Evolutionary conservation across 78 protist genomes (phyloP).

Genomic region (slime mould (Dictyostelium discoideum)): DNA sequence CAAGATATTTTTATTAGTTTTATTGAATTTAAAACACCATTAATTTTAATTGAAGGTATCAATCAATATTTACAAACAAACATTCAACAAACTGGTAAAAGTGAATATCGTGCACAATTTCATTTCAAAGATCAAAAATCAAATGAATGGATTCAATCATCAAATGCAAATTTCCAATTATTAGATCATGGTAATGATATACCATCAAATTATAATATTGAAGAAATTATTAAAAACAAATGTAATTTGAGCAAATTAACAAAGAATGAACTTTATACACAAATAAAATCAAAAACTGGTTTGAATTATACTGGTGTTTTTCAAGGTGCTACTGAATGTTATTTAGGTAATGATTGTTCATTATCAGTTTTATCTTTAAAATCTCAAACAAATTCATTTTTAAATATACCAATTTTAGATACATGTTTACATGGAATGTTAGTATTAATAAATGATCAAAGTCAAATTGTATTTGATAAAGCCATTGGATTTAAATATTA

Average conservation of each 20-base stretch:
- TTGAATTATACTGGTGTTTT: background rate
- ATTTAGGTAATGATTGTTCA: conserved; percentile 11
- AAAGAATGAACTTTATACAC: background rate
- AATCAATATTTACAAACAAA: conserved; percentile 2
- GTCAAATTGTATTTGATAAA: conserved; percentile 45
- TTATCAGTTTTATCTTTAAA: background rate
- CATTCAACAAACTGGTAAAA: background rate
- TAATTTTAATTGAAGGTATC: background rate
- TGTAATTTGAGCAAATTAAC: conserved; percentile 4
- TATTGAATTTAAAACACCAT: conserved; percentile 18
- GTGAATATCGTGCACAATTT: background rate
- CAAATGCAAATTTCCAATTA: background rate
- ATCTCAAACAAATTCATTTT: background rate
- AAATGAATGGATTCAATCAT: background rate
- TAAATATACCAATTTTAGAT: conserved; percentile 45
- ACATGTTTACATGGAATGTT: conserved; percentile 27
- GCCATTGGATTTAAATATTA: background rate
- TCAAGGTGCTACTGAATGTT: background rate
- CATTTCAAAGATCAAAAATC: background rate
- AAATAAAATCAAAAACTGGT: background rate
- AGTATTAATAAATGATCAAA: background rate
- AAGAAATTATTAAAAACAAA: background rate
- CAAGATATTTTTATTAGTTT: background rate
- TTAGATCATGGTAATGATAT: background rate
- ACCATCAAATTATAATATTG: background rate